phyloP scores from a whole-genome alignment of 208 protist species.

The Histomonas meleagridis region DNA sequence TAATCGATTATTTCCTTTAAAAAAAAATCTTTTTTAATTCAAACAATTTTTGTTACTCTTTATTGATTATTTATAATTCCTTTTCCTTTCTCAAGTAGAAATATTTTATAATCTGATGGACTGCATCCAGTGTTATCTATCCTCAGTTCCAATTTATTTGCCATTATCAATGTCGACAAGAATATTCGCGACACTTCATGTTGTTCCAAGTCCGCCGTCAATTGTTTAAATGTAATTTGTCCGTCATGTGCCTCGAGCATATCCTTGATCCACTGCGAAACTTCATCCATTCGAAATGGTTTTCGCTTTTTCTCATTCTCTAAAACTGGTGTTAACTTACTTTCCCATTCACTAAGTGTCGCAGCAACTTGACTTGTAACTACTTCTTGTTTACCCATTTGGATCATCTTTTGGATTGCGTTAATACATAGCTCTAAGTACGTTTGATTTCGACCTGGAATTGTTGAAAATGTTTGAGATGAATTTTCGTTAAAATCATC shows the following conservation, averaged over 20 bases:
- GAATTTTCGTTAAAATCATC: neutral
- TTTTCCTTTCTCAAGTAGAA: no score
- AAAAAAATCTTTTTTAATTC: no score
- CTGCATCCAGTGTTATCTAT: neutral
- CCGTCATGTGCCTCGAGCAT: neutral
- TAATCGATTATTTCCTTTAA: no score
- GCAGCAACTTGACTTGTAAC: neutral
- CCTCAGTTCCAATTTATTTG: neutral
- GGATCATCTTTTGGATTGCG: neutral
- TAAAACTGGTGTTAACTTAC: neutral
- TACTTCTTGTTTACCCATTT: neutral
- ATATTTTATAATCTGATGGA: no score
- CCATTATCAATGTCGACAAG: neutral
- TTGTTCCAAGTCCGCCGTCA: neutral
- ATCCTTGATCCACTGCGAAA: neutral
- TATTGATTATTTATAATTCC: no score
- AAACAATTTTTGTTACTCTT: no score
- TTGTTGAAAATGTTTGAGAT: neutral
- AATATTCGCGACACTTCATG: constrained; percentile 14
- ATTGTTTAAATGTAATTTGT: neutral
- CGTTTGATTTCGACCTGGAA: no score
- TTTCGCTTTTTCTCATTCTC: neutral
- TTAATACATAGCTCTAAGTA: neutral
- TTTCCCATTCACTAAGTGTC: neutral
- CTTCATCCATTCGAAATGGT: neutral